Percentiles rank a stretch among this genome's conserved stretches.
Evolutionary conservation across 148 eudicot species (phyloP).

Genomic region (Amaranthus hypochondriacus): DNA sequence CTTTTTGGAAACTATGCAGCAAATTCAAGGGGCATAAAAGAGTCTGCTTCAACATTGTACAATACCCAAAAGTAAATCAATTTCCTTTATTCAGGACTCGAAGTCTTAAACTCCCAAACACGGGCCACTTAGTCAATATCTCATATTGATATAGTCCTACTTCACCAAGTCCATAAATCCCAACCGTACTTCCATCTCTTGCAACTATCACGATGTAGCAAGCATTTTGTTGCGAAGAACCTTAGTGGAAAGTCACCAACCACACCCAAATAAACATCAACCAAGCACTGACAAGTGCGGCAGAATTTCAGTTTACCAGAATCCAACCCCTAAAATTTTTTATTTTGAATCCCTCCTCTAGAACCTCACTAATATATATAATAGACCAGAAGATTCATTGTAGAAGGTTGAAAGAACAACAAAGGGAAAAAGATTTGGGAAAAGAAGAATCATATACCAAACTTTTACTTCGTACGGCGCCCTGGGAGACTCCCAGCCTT

Average conservation of each 20-base stretch:
- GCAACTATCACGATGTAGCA: neutral
- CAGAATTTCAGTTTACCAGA: too few relatives aligned
- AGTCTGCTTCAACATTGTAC: too few relatives aligned
- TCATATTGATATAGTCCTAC: neutral
- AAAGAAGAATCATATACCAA: conserved; percentile 43
- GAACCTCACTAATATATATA: neutral
- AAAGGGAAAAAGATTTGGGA: conserved; percentile 10
- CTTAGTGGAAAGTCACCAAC: neutral
- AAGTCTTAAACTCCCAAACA: neutral
- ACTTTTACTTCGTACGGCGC: conserved; percentile 94
- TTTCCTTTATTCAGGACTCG: neutral
- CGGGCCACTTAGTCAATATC: neutral
- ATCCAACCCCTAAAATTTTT: too few relatives aligned
- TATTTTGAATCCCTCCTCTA: neutral
- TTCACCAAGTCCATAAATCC: conserved; percentile 1
- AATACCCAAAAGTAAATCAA: neutral
- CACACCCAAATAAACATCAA: neutral
- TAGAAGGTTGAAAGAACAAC: neutral
- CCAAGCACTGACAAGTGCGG: too few relatives aligned
- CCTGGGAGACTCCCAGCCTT: conserved; percentile 98
- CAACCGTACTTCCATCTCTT: neutral
- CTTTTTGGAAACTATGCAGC: too few relatives aligned
- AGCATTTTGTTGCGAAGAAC: neutral
- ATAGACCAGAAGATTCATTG: neutral
- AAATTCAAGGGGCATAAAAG: too few relatives aligned